Percentiles rank a stretch among this genome's conserved stretches.
These are phyloP conservation scores for Lactifluus hygrophoroides DNA, from an alignment of 768 basidiomycete species.

Conservation along the genomic window DNA sequence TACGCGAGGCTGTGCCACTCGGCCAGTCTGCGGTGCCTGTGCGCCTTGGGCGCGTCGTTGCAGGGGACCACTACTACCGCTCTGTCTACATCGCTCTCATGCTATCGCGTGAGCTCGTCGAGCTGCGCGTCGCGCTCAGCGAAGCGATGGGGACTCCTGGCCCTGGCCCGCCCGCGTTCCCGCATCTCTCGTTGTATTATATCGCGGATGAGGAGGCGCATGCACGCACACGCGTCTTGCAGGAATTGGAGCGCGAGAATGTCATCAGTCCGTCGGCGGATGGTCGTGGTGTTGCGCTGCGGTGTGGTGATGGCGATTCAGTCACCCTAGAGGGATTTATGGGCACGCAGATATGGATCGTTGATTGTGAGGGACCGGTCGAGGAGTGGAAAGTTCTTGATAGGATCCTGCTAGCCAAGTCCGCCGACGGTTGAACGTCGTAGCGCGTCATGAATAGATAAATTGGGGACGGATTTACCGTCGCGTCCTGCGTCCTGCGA, in stretches of 20 bases:
- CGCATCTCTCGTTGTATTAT: conserved; percentile 71
- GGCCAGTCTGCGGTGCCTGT: conserved; percentile 31
- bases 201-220: conserved; percentile 56
- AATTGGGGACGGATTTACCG: no score
- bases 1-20: conserved; percentile 35
- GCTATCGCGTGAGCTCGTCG: conserved; percentile 36
- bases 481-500: no score
- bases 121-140: conserved; percentile 43
- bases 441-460: background rate
- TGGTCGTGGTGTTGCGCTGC: conserved; percentile 26
- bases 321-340: conserved; percentile 32
- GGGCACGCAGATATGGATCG: conserved; percentile 49
- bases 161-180: conserved; percentile 48
- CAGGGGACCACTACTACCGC: conserved; percentile 59
- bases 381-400: conserved; percentile 47
- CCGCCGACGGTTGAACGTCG: background rate
- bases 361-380: conserved; percentile 51
- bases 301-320: conserved; percentile 23
- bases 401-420: conserved; percentile 25
- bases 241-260: conserved; percentile 33
- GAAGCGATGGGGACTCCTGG: conserved; percentile 26
- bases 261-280: conserved; percentile 25
- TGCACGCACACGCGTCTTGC: conserved; percentile 43
- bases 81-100: conserved; percentile 54
- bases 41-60: conserved; percentile 45